Conservation (phyloP, 768 basidiomycete genomes). For the Suillus luteus region DNA sequence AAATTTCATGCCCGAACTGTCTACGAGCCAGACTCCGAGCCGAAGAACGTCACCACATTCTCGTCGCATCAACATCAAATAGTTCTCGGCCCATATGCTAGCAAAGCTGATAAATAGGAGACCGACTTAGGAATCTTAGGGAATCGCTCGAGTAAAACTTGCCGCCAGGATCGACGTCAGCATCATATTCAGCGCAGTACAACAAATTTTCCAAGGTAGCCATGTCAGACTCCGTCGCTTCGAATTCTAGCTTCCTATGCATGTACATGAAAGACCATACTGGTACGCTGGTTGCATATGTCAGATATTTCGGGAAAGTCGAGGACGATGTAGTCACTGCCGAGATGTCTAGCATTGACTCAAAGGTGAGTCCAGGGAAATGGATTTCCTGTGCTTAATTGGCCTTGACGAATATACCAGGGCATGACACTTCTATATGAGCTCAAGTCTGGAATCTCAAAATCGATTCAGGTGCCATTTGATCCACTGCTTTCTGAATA, state of each 20-base stretch:
- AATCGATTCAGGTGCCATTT: slow-evolving; percentile 55
- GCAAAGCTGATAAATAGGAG: neutral
- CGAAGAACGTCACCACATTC: no score
- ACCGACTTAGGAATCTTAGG: neutral
- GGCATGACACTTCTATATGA: slow-evolving; percentile 71
- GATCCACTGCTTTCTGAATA: slow-evolving; percentile 74
- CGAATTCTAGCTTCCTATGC: slow-evolving; percentile 51
- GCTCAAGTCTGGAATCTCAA: slow-evolving; percentile 46
- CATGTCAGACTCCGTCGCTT: slow-evolving; percentile 72
- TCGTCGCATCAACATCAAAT: no score
- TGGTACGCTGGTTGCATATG: slow-evolving; percentile 83
- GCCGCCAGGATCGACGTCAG: neutral
- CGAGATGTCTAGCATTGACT: slow-evolving; percentile 69
- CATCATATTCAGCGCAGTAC: neutral
- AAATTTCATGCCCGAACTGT: no score
- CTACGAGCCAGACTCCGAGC: no score
- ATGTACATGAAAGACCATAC: slow-evolving; percentile 62
- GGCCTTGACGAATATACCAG: slow-evolving; percentile 35
- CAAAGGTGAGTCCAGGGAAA: slow-evolving; percentile 45
- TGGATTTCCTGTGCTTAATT: neutral
- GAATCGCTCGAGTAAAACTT: neutral
- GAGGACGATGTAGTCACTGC: slow-evolving; percentile 56
- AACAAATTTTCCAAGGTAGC: no score
- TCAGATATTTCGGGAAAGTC: slow-evolving; percentile 40
- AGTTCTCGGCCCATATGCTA: no score